phyloP scores from a whole-genome alignment of 1,284 basidiomycete genomes.

The Ceratobasidium papillatum region DNA sequence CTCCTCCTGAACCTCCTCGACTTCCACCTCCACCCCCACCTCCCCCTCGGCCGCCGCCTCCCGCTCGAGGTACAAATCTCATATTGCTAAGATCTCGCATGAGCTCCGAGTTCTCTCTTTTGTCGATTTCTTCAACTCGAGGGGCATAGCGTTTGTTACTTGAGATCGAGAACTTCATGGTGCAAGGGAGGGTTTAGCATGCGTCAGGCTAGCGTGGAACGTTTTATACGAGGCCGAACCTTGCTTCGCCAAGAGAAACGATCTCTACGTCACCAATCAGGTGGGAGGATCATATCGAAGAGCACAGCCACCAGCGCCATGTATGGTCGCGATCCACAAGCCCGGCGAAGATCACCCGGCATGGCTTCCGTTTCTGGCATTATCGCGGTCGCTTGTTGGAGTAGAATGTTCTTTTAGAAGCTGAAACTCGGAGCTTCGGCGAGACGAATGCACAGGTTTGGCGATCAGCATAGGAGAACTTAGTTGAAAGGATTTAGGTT shows the following conservation, averaged over 20 bases:
- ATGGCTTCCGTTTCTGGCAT: not conserved
- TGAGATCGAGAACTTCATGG: conserved; percentile 16
- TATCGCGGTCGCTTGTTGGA: not conserved
- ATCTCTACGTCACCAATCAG: not conserved
- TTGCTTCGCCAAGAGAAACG: not conserved
- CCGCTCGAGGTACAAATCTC: conserved; percentile 25
- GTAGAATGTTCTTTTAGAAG: not conserved
- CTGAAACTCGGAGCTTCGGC: not conserved
- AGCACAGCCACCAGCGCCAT: not conserved
- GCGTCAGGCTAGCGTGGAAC: not conserved
- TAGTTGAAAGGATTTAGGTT: too few relatives aligned
- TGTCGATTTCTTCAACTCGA: conserved; percentile 26
- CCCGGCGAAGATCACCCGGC: not conserved
- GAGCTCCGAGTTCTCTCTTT: conserved; percentile 20
- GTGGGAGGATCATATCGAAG: not conserved
- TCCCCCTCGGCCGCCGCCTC: conserved; percentile 11
- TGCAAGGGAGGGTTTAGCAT: not conserved
- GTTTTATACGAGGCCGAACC: not conserved
- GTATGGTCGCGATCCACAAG: not conserved
- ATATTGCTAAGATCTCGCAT: conserved; percentile 15
- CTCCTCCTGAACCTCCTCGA: not conserved
- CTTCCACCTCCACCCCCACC: conserved; percentile 10
- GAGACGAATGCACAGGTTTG: not conserved
- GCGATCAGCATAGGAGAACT: not conserved
- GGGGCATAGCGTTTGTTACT: not conserved